These are phyloP conservation scores for Cryphonectria parasitica DNA, from an alignment of 2,329 filamentous ascomycete species.

Conservation along the genomic window DNA sequence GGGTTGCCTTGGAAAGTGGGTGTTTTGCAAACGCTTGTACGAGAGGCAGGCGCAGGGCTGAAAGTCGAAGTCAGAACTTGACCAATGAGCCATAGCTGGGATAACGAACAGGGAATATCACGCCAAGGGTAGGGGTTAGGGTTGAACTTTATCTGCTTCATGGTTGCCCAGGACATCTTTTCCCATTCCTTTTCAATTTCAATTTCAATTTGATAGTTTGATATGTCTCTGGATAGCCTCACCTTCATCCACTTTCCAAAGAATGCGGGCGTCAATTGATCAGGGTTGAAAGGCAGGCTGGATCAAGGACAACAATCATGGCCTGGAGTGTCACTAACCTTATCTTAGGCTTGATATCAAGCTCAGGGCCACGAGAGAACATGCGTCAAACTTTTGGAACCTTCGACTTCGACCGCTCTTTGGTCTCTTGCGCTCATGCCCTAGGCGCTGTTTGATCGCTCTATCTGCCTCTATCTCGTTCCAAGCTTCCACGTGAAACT, in stretches of 20 bases:
- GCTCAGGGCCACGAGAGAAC: background rate
- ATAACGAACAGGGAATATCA: background rate
- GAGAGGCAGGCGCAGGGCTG: background rate
- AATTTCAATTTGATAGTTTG: background rate
- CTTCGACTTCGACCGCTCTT: background rate
- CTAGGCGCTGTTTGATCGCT: background rate
- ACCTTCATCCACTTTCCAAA: background rate
- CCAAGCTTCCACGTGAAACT: background rate
- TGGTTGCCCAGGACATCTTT: background rate
- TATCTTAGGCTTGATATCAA: slow-evolving; percentile 7
- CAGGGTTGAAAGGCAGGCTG: background rate
- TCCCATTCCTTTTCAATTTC: background rate
- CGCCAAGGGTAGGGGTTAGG: background rate
- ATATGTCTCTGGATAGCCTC: background rate
- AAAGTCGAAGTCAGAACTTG: background rate
- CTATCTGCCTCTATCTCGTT: background rate
- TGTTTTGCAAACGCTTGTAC: background rate
- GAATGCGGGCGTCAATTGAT: background rate
- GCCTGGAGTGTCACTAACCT: background rate
- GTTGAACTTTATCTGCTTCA: background rate
- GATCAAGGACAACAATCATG: background rate
- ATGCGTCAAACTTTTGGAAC: background rate
- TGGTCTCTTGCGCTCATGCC: no score
- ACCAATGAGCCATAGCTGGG: background rate
- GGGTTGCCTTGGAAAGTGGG: background rate